A percentile compares a stretch with the other conserved stretches of the same genome.
Evolutionary conservation across 2,329 filamentous ascomycete species (phyloP).

Genomic region (Helminthosporium solani): DNA sequence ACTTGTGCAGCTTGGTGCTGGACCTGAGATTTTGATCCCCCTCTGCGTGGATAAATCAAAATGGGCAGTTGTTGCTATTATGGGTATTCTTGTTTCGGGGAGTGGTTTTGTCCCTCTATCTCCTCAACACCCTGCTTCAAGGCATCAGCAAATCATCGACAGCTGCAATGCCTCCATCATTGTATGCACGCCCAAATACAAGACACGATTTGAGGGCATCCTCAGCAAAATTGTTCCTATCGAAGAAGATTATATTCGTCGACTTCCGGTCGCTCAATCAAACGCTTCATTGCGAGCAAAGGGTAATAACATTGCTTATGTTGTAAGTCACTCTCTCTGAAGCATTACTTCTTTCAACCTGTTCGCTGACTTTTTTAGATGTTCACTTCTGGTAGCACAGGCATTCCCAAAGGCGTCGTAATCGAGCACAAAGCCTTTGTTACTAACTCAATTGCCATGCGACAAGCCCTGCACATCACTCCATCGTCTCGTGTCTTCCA

Average conservation of each 20-base stretch:
- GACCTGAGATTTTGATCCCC: slow-evolving; percentile 35
- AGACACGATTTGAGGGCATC: slow-evolving; percentile 16
- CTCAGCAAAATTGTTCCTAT: slow-evolving; percentile 22
- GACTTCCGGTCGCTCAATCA: slow-evolving; percentile 12
- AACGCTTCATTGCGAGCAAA: slow-evolving; percentile 17
- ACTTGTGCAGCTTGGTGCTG: slow-evolving; percentile 33
- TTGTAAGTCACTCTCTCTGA: neutral
- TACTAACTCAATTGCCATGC: slow-evolving; percentile 31
- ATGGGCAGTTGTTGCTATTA: slow-evolving; percentile 41
- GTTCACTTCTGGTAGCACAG: slow-evolving; percentile 39
- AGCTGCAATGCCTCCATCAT: slow-evolving; percentile 30
- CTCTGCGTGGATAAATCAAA: slow-evolving; percentile 41
- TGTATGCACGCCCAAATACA: slow-evolving; percentile 30
- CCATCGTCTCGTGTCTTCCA: slow-evolving; percentile 36
- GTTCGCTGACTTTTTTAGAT: slow-evolving; percentile 13
- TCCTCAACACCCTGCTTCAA: slow-evolving; percentile 26
- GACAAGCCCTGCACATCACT: slow-evolving; percentile 29
- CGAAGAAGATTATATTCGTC: slow-evolving; percentile 17
- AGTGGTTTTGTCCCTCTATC: slow-evolving; percentile 35
- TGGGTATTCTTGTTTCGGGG: slow-evolving; percentile 39
- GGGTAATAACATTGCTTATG: slow-evolving; percentile 25
- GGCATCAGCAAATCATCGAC: slow-evolving; percentile 30
- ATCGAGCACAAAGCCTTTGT: slow-evolving; percentile 32
- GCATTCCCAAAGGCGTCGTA: slow-evolving; percentile 34
- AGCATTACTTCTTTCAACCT: neutral